Evolutionary conservation across 306 rosid species (phyloP), one percentile per base, ranked within the genome.

Genomic region (Cicer judaicum): DNA sequence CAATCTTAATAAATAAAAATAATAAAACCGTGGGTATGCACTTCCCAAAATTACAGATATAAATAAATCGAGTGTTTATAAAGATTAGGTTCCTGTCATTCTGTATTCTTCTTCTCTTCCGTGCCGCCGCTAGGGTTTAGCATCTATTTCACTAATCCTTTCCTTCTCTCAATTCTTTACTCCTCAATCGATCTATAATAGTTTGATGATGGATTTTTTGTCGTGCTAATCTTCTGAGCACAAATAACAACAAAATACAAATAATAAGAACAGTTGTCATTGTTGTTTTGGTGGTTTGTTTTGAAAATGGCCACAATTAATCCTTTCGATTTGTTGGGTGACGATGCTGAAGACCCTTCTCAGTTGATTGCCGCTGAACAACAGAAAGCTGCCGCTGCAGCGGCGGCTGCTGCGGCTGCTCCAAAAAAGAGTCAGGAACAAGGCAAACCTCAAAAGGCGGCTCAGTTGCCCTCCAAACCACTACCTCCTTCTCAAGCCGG

Each of bases 321-420:
- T 84, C 97, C 96, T 2, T 94, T 94, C 64, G 98, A 83, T 86
- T 87, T 94, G 89, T 78, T 94, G 90, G 95, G 88, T 3, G 97
- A 90, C 24, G 98, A 94, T 36, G 94, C 89, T 0, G 98, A 94
- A 85, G 98, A 91, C 78, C 98, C 95, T 0, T 85, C 85, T 61
- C 96, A 84, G 85, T 78, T 89, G 46, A 75, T 85, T 39, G 96
- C 80, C 5, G 91, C 94, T 38, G 88, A 84, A 77, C 83, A 84
- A 60, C 62, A 57, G 48, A 88, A 82, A 73, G 84, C 82, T 7
- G 89, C 70, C 4, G 50, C 81, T 11, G 81, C 70, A 3, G 77
- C 83, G 5, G 80, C 77, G 4, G 59, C 66, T 7, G 34, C 66
- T 7, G 15, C 40, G 3, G 59, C 59, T 13, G 71, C 24, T 0